A percentile compares a stretch with the other conserved stretches of the same genome.
phyloP scores from a whole-genome alignment of 169 alveolate genomes.

The Neospora caninum region DNA sequence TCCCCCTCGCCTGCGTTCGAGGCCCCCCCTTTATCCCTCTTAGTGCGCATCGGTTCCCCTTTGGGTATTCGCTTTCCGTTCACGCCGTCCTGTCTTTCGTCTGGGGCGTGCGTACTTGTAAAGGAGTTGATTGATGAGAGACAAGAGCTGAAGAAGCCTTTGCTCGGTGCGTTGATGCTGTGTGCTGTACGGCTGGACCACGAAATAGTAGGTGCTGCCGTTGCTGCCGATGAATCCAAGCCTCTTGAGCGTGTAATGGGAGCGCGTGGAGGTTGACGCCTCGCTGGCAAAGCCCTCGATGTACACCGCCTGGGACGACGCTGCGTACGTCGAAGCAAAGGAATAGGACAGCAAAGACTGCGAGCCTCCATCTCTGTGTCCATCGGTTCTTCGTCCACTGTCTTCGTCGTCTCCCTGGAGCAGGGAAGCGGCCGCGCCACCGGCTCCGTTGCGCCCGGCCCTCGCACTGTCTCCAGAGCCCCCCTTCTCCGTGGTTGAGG shows the following conservation, averaged over 20 bases:
- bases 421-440: neutral
- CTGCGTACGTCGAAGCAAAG: neutral
- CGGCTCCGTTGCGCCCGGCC: neutral
- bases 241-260: constrained; percentile 73
- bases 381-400: neutral
- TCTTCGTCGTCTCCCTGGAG: neutral
- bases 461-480: neutral
- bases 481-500: neutral
- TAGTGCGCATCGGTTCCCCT: neutral
- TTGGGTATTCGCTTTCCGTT: neutral
- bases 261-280: constrained; percentile 64
- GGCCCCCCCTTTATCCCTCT: neutral
- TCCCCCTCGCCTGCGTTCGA: neutral
- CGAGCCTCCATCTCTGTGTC: neutral
- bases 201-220: constrained; percentile 72
- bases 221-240: constrained; percentile 72
- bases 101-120: constrained; percentile 55
- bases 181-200: constrained; percentile 77
- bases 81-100: no score
- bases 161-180: constrained; percentile 76
- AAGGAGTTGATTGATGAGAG: constrained; percentile 68
- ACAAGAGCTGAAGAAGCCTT: constrained; percentile 74
- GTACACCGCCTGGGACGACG: constrained; percentile 63
- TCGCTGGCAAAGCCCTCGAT: constrained; percentile 69
- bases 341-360: neutral